Base-by-base conservation (phyloP, 1,284 basidiomycete species). In the Cutaneotrichosporon cutaneum region DNA sequence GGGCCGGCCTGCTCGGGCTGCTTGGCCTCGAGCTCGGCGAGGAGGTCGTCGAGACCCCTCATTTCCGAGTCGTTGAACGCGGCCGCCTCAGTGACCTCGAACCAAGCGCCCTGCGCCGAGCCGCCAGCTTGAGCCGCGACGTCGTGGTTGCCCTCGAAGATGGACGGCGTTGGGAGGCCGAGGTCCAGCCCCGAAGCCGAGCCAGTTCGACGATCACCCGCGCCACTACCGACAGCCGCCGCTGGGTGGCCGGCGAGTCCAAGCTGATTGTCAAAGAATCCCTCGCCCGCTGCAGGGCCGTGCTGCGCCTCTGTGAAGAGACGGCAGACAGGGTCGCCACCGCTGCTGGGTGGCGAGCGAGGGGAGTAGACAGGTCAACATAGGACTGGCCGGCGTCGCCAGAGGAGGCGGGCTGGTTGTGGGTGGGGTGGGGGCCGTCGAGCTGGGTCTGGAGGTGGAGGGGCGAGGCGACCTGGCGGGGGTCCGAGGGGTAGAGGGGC, bases 221-320 rank as follows among this genome's bases (percentile, higher is more conserved):
- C 52, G 74, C 75, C 62, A 75, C 73, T 51, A 62, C 60, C 50
- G 56, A 64, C 68, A 75, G 53, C 58, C 71, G 59, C 54, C 69
- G 42, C 68, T 67, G 60, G 66, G 56, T 65, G 58, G 56, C 62
- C 63, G 62, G 62, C 58, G 70, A 64, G 66, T 69, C 69, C 65
- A 69, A 67, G 61, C 58, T 64, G 61, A 61, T 64, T 60, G 63
- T 62, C 66, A 67, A 67, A 60, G 60, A 71, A 62, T 67, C 70
- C 74, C 69, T 77, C 76, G 72, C 76, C 76, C 76, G 76, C 76
- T 77, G 76, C 76, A 73, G 76, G 76, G 76, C 74, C 75, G 56
- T 55, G 54, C 63, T 67, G 56, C 65, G 65, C 65, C 66, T 64
- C 62, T 51, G 50, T 5, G 60, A 53, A 62, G 70, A 67, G 65